phyloP scores from a whole-genome alignment of 257 asterid species.

The Cruciata laevipes region DNA sequence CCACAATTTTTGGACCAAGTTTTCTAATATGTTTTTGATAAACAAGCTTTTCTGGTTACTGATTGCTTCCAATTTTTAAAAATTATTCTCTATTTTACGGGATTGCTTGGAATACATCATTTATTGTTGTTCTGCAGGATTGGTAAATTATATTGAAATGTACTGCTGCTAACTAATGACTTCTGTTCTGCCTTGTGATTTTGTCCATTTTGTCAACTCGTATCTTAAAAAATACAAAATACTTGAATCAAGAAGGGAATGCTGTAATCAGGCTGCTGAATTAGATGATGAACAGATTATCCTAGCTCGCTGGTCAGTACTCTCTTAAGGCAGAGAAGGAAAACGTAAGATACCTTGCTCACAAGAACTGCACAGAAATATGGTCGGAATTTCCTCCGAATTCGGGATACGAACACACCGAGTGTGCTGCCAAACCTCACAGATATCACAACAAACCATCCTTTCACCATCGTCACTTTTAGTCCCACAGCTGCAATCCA shows the following conservation, averaged over 20 bases:
- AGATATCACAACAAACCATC: slow-evolving; percentile 76
- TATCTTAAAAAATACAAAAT: not conserved
- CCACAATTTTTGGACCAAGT: no score
- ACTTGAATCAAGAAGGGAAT: not conserved
- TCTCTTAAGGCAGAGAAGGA: slow-evolving; percentile 40
- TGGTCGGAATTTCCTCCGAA: slow-evolving; percentile 42
- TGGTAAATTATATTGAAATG: no score
- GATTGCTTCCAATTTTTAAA: no score
- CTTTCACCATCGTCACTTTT: slow-evolving; percentile 84
- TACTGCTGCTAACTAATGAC: no score
- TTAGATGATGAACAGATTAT: not conserved
- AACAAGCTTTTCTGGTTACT: no score
- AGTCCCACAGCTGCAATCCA: slow-evolving; percentile 73
- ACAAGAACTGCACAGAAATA: slow-evolving; percentile 63
- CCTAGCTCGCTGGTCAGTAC: not conserved
- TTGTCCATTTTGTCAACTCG: not conserved
- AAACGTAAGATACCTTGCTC: slow-evolving; percentile 63
- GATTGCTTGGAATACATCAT: no score
- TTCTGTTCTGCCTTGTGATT: no score
- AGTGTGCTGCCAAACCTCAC: slow-evolving; percentile 86
- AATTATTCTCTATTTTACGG: no score
- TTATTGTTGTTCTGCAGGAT: no score
- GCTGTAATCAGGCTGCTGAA: not conserved
- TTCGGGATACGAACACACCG: slow-evolving; percentile 61
- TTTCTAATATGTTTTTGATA: no score